phyloP scores from a whole-genome alignment of 805 yeast species.

The Ogataea allantospora region DNA sequence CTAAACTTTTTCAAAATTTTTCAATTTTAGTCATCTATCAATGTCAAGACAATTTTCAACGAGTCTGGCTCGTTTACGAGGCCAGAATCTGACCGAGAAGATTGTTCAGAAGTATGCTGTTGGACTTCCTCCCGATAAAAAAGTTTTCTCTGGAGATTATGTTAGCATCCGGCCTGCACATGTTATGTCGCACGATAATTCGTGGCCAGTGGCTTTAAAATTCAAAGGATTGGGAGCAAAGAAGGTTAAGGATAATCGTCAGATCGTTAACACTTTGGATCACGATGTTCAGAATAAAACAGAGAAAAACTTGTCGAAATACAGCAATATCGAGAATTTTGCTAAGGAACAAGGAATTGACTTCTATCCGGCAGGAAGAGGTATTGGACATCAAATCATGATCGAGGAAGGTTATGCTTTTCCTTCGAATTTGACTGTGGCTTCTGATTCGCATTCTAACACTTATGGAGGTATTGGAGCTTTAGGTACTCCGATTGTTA shows the following conservation, averaged over 20 bases:
- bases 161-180: slow-evolving; percentile 94
- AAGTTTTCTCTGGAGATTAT: slow-evolving; percentile 87
- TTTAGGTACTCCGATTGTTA: slow-evolving; percentile 94
- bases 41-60: slow-evolving; percentile 22
- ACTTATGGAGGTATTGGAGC: slow-evolving; percentile 97
- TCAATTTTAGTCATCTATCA: slow-evolving; percentile 6
- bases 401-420: slow-evolving; percentile 98
- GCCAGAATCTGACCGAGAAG: slow-evolving; percentile 92
- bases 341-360: slow-evolving; percentile 90
- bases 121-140: slow-evolving; percentile 71
- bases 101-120: slow-evolving; percentile 93
- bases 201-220: slow-evolving; percentile 99
- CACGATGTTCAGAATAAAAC: slow-evolving; percentile 96
- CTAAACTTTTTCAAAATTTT: slow-evolving; percentile 5
- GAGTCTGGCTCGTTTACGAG: slow-evolving; percentile 31
- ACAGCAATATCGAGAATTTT: slow-evolving; percentile 82
- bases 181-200: slow-evolving; percentile 98
- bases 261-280: slow-evolving; percentile 93
- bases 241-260: slow-evolving; percentile 77
- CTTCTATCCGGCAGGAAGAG: slow-evolving; percentile 98
- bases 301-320: slow-evolving; percentile 85
- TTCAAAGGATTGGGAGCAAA: slow-evolving; percentile 93
- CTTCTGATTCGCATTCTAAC: slow-evolving; percentile 96
- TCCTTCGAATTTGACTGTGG: slow-evolving; percentile 90
- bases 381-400: slow-evolving; percentile 99